Base-by-base conservation (phyloP, 345 rosid species). In the Acer negundo region DNA sequence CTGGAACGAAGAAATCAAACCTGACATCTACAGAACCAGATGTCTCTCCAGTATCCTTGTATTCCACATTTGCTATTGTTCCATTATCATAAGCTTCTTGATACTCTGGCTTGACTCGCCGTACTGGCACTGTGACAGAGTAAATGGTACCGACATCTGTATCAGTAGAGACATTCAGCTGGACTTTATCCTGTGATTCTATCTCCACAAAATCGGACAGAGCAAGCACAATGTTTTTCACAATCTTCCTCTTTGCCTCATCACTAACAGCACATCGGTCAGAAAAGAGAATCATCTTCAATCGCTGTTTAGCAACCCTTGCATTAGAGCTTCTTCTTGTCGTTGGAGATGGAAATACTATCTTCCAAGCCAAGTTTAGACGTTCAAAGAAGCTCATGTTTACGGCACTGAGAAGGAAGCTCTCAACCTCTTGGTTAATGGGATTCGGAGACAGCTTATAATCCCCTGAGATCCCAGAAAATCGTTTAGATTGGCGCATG, bases 201-300 rank as follows among this genome's bases (percentile, higher is more conserved):
- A 96, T 94, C 90, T 89, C 98, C 35, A 96, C 99, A 22, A 96
- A 90, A 84, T 96, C 97, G 10, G 99, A 94, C 16, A 96, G 74
- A 19, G 95, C 87, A 61, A 78, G 93, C 53, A 96, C 87, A 19
- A 96, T 82, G 84, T 96, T 94, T 81, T 84, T 82, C 55, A 95
- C 98, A 22, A 95, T 95, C 83, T 91, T 93, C 83, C 84, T 85
- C 74, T 92, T 93, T 13, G 99, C 99, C 78, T 94, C 98, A 0
- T 96, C 97, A 38, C 98, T 94, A 2, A 96, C 99, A 0, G 94
- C 98, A 40, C 97, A 96, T 66, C 99, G 84, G 81, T 96, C 98
- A 5, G 99, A 96, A 92, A 96, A 94, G 55, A 96, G 94, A 78
- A 96, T 96, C 99, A 96, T 96, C 91, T 91, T 91, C 79, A 96